Conservation (phyloP, 257 asterid genomes). For the Primulina tabacum region DNA sequence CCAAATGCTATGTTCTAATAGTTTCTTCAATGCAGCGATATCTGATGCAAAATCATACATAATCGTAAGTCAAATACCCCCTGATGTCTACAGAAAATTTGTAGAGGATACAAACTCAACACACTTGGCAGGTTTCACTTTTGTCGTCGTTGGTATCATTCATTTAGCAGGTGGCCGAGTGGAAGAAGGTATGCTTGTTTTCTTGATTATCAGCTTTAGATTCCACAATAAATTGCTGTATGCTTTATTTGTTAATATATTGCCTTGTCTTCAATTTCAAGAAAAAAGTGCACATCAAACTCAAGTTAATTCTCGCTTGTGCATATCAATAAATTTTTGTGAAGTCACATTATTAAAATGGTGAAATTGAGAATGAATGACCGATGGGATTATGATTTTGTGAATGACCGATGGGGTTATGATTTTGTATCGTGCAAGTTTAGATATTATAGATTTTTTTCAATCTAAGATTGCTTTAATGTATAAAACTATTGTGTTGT, state of each 20-base stretch:
- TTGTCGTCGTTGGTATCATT: constrained; percentile 63
- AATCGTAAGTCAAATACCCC: constrained; percentile 62
- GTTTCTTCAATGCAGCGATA: constrained; percentile 39
- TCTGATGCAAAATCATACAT: constrained; percentile 78
- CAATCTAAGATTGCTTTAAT: constrained; percentile 1
- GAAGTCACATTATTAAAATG: background rate
- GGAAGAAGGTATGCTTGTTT: constrained; percentile 60
- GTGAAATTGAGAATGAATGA: background rate
- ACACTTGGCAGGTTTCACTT: constrained; percentile 66
- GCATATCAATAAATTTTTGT: background rate
- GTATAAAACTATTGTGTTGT: constrained; percentile 4
- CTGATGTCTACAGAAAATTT: constrained; percentile 51
- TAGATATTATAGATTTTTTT: background rate
- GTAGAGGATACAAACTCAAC: constrained; percentile 61
- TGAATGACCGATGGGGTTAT: background rate
- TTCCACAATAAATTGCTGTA: background rate
- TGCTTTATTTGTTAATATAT: background rate
- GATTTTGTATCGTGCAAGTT: background rate
- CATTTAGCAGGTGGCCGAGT: constrained; percentile 79
- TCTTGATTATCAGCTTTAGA: background rate
- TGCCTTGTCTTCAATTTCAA: background rate
- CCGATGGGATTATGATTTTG: background rate
- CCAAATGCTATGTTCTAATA: background rate
- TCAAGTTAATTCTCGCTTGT: background rate
- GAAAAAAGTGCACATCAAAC: background rate